Conservation (phyloP, 1,284 basidiomycete genomes). For the Pseudozyma hubeiensis region DNA sequence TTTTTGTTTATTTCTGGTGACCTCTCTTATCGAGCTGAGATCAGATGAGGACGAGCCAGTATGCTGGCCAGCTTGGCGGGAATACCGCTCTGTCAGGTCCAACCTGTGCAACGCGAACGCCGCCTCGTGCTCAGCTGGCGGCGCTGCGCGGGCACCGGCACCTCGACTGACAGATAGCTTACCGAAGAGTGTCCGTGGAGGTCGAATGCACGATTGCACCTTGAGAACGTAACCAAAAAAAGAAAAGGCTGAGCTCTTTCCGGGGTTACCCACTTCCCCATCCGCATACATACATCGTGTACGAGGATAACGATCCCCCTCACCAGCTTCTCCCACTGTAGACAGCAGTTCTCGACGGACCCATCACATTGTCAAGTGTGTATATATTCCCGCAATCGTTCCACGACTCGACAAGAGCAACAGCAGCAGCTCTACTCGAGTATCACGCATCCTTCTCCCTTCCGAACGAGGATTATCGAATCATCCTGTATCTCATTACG, state of each 20-base stretch:
- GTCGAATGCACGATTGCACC: neutral
- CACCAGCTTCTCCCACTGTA: neutral
- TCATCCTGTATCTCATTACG: no score
- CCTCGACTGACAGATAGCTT: neutral
- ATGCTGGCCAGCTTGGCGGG: slow-evolving; percentile 7
- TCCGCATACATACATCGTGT: neutral
- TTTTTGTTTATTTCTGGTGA: neutral
- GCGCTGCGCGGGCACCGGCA: neutral
- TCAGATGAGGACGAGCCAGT: slow-evolving; percentile 11
- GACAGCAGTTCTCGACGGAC: no score
- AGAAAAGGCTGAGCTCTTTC: neutral
- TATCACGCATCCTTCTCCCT: no score
- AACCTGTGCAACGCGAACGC: neutral
- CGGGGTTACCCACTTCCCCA: neutral
- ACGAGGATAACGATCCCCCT: neutral
- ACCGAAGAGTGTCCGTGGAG: slow-evolving; percentile 1
- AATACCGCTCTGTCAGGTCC: slow-evolving; percentile 12
- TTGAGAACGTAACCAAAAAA: slow-evolving; percentile 2
- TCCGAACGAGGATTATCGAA: no score
- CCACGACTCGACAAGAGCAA: no score
- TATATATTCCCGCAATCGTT: no score
- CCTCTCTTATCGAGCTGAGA: slow-evolving; percentile 27
- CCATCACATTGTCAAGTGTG: no score
- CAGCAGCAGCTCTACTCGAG: no score
- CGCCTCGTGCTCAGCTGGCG: slow-evolving; percentile 9